Evolutionary conservation across 345 rosid species (phyloP).

Genomic region (Barbarea vulgaris): DNA sequence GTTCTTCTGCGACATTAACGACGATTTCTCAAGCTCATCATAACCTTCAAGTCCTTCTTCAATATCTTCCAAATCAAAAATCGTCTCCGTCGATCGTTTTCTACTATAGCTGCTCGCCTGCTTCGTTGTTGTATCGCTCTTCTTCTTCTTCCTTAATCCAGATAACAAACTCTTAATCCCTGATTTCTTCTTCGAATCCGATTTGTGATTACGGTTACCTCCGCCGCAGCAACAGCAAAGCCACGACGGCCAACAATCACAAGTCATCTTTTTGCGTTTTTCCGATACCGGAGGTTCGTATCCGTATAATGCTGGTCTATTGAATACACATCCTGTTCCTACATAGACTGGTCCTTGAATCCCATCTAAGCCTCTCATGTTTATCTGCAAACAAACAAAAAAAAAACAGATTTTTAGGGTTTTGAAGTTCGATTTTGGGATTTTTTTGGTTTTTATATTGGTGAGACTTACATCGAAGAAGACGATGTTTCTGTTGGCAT

Average conservation of each 20-base stretch:
- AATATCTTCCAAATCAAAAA: constrained; percentile 84
- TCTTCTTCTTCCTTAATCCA: constrained; percentile 59
- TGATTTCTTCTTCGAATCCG: constrained; percentile 68
- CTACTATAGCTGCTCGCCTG: constrained; percentile 53
- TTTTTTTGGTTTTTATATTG: background rate
- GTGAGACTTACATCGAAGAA: constrained; percentile 78
- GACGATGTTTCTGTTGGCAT: constrained; percentile 89
- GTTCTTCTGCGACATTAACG: constrained; percentile 92
- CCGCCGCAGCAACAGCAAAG: constrained; percentile 92
- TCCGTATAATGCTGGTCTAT: constrained; percentile 90
- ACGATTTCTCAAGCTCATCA: constrained; percentile 88
- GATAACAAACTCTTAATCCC: constrained; percentile 64
- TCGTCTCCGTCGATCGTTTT: constrained; percentile 57
- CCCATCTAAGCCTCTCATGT: constrained; percentile 93
- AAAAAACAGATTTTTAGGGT: background rate
- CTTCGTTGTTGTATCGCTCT: constrained; percentile 59
- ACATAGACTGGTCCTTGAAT: constrained; percentile 97
- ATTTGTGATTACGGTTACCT: constrained; percentile 57
- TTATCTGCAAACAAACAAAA: constrained; percentile 53
- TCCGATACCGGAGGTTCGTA: constrained; percentile 91
- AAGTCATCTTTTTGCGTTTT: constrained; percentile 93
- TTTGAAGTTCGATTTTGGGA: background rate
- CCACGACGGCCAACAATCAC: constrained; percentile 98
- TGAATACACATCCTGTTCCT: constrained; percentile 96
- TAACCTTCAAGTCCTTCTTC: constrained; percentile 99